Base-by-base conservation (phyloP, 1,284 basidiomycete genomes). In the Pisolithus thermaeus region DNA sequence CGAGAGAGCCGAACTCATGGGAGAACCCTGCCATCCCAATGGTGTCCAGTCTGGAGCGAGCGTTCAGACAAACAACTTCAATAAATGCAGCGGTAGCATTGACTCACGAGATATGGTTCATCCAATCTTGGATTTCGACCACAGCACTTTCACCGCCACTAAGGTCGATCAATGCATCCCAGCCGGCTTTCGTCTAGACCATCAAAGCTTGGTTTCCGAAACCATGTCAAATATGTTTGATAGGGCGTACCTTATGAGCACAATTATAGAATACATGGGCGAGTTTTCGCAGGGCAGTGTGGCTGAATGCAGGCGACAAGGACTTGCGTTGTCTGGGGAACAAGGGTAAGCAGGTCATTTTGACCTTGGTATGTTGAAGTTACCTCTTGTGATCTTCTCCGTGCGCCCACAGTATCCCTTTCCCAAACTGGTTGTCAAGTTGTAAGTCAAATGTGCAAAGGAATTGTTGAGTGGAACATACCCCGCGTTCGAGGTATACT, bases 61-160 rank as follows among this genome's bases (percentile, higher is more conserved):
- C 32, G 6, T 35, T 9, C 22, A 16, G 3, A 12, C 16, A 30
- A 50, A 35, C 50, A 20, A 20, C 11, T 45, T 41, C n/a, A 7
- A 11, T 16, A 9, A 11, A 12, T 12, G 11, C 11, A 32, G 12
- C 3, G 11, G 23, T 25, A 12, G 1, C 9, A 32, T 12, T 12
- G 4, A 2, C 30, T 32, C 30, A 40, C 38, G 38, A 40, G 22
- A 40, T 40, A 20, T 40, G 38, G 11, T 40, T 40, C 38, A 40
- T 40, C 38, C 78, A 81, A 52, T 67, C 61, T 58, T 83, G 74
- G 12, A 82, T 77, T 42, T 84, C 78, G 14, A 84, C 78, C 7
- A 72, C 50, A 1, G 56, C 57, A 5, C 66, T 62, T 42, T 65
- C 70, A 8, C 47, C 37, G 23, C 28, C 50, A 7, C 55, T 59